phyloP scores from a whole-genome alignment of 2,329 filamentous ascomycete genomes.

The Chaetomiaceae sp. region DNA sequence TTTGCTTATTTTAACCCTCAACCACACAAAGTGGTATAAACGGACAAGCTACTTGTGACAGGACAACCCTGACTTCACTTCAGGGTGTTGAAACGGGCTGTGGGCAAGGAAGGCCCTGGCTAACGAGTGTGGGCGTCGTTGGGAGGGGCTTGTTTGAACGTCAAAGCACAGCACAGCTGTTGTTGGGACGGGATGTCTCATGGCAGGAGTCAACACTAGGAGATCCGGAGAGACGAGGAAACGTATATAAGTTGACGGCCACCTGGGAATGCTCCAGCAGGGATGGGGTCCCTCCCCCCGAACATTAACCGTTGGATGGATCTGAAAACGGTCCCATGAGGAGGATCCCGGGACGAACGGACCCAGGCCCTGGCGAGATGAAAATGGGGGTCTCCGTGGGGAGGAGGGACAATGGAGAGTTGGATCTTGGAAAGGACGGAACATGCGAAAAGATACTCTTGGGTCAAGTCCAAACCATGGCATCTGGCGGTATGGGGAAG shows the following conservation, averaged over 20 bases:
- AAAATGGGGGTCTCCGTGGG: constrained; percentile 1
- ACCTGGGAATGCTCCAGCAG: background rate
- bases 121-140: background rate
- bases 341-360: constrained; percentile 9
- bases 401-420: constrained; percentile 3
- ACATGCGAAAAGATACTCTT: constrained; percentile 13
- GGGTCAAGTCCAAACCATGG: constrained; percentile 18
- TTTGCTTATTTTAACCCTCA: background rate
- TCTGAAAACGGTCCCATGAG: constrained; percentile 20
- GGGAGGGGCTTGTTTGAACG: background rate
- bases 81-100: too few relatives aligned
- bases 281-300: constrained; percentile 20
- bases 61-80: too few relatives aligned
- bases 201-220: background rate
- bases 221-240: constrained; percentile 7
- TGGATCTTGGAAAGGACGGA: constrained; percentile 1
- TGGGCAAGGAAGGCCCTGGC: background rate
- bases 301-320: constrained; percentile 28
- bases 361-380: constrained; percentile 5
- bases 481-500: constrained; percentile 20
- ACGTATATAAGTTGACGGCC: constrained; percentile 17
- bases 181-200: background rate
- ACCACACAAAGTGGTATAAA: background rate
- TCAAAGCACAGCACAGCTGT: constrained; percentile 14
- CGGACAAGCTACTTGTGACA: background rate